phyloP scores from a whole-genome alignment of 2,329 filamentous ascomycete species.

The Xylariaceae sp. region DNA sequence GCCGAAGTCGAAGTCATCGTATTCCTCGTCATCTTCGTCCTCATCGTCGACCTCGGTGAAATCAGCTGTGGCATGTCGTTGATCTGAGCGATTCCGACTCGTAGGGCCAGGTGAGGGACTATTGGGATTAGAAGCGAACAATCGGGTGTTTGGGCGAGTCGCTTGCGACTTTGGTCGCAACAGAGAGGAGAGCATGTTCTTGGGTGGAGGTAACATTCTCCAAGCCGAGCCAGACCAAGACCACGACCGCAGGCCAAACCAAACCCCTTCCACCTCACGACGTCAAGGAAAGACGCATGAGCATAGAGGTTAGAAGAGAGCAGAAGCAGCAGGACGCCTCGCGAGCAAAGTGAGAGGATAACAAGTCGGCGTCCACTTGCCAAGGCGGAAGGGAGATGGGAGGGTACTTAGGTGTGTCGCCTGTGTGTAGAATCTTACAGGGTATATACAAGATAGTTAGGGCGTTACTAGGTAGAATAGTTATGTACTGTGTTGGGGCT shows the following conservation, averaged over 20 bases:
- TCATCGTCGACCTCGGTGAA: slow-evolving; percentile 61
- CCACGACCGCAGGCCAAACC: slow-evolving; percentile 15
- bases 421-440: too few species aligned
- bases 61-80: slow-evolving; percentile 57
- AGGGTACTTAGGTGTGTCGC: too few species aligned
- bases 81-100: slow-evolving; percentile 31
- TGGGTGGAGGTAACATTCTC: slow-evolving; percentile 23
- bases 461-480: too few species aligned
- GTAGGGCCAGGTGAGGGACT: slow-evolving; percentile 24
- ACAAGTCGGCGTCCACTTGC: too few species aligned
- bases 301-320: slow-evolving; percentile 6
- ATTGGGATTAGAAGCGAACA: slow-evolving; percentile 20
- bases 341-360: not conserved
- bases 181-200: slow-evolving; percentile 28
- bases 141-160: slow-evolving; percentile 20
- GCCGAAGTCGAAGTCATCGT: slow-evolving; percentile 22
- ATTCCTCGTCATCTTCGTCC: slow-evolving; percentile 33
- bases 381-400: too few species aligned
- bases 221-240: slow-evolving; percentile 15
- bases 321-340: not conserved
- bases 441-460: too few species aligned
- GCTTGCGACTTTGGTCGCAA: slow-evolving; percentile 21
- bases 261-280: slow-evolving; percentile 17
- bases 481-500: too few species aligned
- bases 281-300: slow-evolving; percentile 16